Evolutionary conservation across 495 filamentous ascomycete genomes (phyloP), one percentile per base, ranked within the genome.

Genomic region (Barbatosphaeria neglecta): DNA sequence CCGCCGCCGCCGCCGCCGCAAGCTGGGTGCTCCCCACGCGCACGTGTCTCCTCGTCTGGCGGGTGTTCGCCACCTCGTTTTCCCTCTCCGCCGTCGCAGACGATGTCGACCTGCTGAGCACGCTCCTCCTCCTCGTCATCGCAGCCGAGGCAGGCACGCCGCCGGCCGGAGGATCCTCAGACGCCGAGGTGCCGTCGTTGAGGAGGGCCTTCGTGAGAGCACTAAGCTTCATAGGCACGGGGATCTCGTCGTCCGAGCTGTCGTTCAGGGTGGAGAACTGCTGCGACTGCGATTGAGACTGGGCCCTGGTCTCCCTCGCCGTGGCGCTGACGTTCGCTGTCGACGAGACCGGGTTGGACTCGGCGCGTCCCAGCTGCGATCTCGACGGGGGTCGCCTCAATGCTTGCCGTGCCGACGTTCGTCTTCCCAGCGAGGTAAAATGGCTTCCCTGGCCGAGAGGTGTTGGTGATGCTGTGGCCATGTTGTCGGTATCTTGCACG

Each of bases 171-270:
- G 76, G 55, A 73, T 75, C 41, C 77, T 64, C 41, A 71, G 15
- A 66, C 50, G 35, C 62, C 48, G 45, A 74, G 60, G 11, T 74
- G 75, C 79, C 77, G 52, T 82, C 81, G 46, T 83, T 79, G 6
- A 90, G 66, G 11, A 90, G 66, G 19, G 83, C 84, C 54, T 87
- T 87, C 8, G 84, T 86, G 28, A 84, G 74, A 27, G 85, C 85
- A 54, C 84, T 88, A 55, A 87, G 80, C 60, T 84, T 86, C 63
- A 86, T 84, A 48, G 82, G 83, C 20, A 80, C 70, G 18, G 76
- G 77, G 7, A 75, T 70, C 51, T 83, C 80, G 47, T 87, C 84
- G 55, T 90, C 85, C 16, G 84, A 87, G 65, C 83, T 88, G 55
- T 89, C 84, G 43, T 66, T 57, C 25, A 54, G 49, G 4, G 47